Conservation (phyloP, 139 green algal genomes). For the Volvox reticuliferus region DNA sequence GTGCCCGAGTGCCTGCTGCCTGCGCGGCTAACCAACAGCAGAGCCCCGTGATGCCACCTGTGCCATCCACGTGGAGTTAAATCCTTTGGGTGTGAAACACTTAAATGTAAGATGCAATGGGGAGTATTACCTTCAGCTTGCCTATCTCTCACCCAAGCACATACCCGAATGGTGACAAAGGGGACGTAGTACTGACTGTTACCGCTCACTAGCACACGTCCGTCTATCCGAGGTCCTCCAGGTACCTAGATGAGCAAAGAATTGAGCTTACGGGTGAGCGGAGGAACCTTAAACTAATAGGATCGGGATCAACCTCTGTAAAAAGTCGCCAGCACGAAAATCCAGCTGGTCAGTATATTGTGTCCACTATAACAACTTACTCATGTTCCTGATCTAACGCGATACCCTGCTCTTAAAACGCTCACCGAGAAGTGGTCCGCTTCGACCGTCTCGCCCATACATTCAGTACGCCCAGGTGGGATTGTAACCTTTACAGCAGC, state of each 20-base stretch:
- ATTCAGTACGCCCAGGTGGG: constrained; percentile 56
- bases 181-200: constrained; percentile 58
- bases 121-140: too few relatives aligned
- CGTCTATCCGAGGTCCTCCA: constrained; percentile 63
- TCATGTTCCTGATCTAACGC: too few relatives aligned
- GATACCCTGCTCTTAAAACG: neutral
- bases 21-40: too few relatives aligned
- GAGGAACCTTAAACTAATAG: neutral
- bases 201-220: constrained; percentile 58
- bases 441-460: constrained; percentile 50
- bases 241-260: constrained; percentile 53
- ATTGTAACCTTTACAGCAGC: constrained; percentile 53
- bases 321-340: neutral
- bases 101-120: too few relatives aligned
- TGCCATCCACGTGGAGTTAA: too few relatives aligned
- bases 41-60: too few relatives aligned
- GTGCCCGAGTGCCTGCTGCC: too few relatives aligned
- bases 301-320: neutral
- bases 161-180: constrained; percentile 58
- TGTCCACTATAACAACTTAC: neutral
- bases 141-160: too few relatives aligned
- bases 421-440: constrained; percentile 59
- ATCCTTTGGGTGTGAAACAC: too few relatives aligned
- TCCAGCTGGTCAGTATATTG: neutral
- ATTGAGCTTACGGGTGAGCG: neutral